Base-by-base conservation (phyloP, 495 filamentous ascomycete genomes). In the Xylaria longipes region DNA sequence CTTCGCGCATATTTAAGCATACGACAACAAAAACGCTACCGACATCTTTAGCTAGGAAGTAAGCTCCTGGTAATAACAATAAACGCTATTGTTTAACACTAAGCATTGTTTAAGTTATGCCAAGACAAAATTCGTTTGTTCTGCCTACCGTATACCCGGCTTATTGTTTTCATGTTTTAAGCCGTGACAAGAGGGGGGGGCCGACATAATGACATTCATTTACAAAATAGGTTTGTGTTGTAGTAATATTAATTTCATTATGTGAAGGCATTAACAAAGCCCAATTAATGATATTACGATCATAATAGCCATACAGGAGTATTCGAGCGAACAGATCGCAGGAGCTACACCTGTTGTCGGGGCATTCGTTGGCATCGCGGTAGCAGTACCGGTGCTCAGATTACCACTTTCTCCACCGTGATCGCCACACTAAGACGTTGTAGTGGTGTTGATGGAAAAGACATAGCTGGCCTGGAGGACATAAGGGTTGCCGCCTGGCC, bases 391-490 rank as follows among this genome's bases (percentile, higher is more conserved):
- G 25, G 1, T 22, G 65, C 35, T 22, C 17, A 37, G 22, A 5
- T 29, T 39, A 58, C 37, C 35, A 67, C 11, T 41, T 12, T 15
- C 29, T 8, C 27, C 68, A 61, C 17, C 31, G 43, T 56, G 39
- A 58, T 12, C 65, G 72, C 25, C 75, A 48, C 5, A 58, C 74
- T 76, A 79, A 31, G 75, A 69, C 64, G 78, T 71, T 22, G 71
- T 61, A 48, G 81, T 82, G 60, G 68, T 57, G 66, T 84, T 82
- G 65, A 83, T 78, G 75, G 80, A 81, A 74, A 93, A 93, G 73
- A 83, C 77, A 79, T 92, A 92, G 60, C 89, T 90, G 11, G 90
- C 90, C 78, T 87, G 86, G 77, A 92, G 86, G 17, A 91, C 82
- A 75, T 88, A 88, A 27, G 89, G 89, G 57, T 85, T 86, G 43